Conservation (phyloP, 2,329 filamentous ascomycete genomes). For the Fusarium pseudograminearum region DNA sequence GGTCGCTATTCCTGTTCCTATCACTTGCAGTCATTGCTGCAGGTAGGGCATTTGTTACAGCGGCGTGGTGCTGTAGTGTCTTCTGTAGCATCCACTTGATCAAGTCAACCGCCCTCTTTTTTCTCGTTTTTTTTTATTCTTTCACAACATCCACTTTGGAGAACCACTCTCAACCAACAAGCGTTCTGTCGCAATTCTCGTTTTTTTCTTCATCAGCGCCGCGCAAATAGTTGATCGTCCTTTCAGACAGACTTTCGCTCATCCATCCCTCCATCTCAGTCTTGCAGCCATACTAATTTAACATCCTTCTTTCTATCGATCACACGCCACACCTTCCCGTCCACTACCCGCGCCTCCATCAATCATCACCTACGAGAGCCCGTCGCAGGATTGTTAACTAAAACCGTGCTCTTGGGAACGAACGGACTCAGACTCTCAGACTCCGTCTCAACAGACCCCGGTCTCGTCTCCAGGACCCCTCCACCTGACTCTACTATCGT, state of each 20-base stretch:
- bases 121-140: slow-evolving; percentile 28
- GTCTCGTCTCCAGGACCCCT: slow-evolving; percentile 35
- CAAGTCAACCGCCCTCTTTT: slow-evolving; percentile 35
- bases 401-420: slow-evolving; percentile 35
- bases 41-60: slow-evolving; percentile 29
- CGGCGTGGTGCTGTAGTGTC: slow-evolving; percentile 31
- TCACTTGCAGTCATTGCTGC: slow-evolving; percentile 15
- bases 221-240: slow-evolving; percentile 5
- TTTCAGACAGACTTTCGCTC: slow-evolving; percentile 8
- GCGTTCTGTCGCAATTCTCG: slow-evolving; percentile 27
- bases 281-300: slow-evolving; percentile 42
- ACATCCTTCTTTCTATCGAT: slow-evolving; percentile 30
- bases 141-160: slow-evolving; percentile 36
- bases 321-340: slow-evolving; percentile 45
- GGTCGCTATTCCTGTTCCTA: slow-evolving; percentile 27
- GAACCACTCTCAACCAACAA: slow-evolving; percentile 11
- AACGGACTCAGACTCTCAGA: slow-evolving; percentile 18
- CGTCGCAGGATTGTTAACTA: slow-evolving; percentile 20
- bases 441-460: slow-evolving; percentile 35
- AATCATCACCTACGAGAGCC: slow-evolving; percentile 28
- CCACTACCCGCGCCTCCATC: slow-evolving; percentile 47
- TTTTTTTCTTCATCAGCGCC: slow-evolving; percentile 12
- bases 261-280: slow-evolving; percentile 29
- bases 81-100: slow-evolving; percentile 33
- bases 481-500: slow-evolving; percentile 45